Base-by-base conservation (phyloP, 1,284 basidiomycete genomes). In the Ganoderma lucidum region DNA sequence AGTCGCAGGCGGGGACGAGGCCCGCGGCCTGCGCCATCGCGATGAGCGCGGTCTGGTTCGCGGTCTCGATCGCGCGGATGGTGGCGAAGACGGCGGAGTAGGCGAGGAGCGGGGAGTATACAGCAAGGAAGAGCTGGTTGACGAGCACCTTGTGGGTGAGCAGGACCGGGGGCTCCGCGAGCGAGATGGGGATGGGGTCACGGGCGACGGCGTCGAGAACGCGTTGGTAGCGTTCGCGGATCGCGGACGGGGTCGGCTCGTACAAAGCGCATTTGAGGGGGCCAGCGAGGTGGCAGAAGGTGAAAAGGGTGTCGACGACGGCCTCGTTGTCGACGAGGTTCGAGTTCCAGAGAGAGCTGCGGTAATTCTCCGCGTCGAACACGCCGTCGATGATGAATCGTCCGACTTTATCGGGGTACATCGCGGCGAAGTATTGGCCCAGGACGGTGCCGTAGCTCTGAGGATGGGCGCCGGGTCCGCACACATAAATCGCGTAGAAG, bases 361-460 rank as follows among this genome's bases (percentile, higher is more conserved):
- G 71, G 62, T 73, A 61, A 75, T 77, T 73, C 78, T 79, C 61
- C 75, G 75, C 23, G 79, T 76, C 71, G 44, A 65, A 68, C 1
- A 74, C 72, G 73, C 80, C 80, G 66, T 82, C 81, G 15, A 82
- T 72, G 37, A 80, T 70, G 2, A 82, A 35, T 2, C 81, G 78
- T 28, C 74, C 79, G 5, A 82, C 74, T 44, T 80, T 78, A 68
- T 81, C 85, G 0, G 86, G 85, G 69, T 85, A 87, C 76, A 87
- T 81, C 2, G 85, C 75, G 0, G 86, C 82, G 72, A 85, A 86
- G 3, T 23, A 23, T 23, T 23, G 23, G 23, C 23, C 23, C 23
- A 23, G 23, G 23, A 23, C 23, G 23, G 23, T 74, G 1, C 86
- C 86, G 70, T 86, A 87, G 35, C 85, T 80, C 71, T 71, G 56